Evolutionary conservation across 2,329 filamentous ascomycete genomes (phyloP), one percentile per base, ranked within the genome.

Genomic region (Fusarium bulbicola): DNA sequence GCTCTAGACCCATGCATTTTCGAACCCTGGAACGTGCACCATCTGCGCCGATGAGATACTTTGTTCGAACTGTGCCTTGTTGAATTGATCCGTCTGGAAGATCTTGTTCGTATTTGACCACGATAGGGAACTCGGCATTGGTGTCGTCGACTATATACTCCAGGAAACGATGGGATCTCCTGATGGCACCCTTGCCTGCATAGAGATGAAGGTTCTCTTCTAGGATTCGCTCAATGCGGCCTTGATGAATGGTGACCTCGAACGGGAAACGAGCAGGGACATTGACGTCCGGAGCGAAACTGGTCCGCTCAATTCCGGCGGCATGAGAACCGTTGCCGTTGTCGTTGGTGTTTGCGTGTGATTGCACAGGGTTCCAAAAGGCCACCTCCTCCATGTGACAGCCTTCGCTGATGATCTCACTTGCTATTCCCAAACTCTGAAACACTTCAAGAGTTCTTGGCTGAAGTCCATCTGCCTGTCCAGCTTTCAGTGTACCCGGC

Each of bases 331-430:
- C 24, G 4, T 47, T 13, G 24, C 24, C 47, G 10, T 36, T 45
- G 15, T 10, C 16, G 24, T 15, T 56, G 14, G 14, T 13, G 24
- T n/a, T 24, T 6, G 13, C 15, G 24, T 20, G 24, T 9, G 50
- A 21, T 12, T n/a, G 18, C 11, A 43, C 12, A 8, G 66, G 66
- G 32, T 68, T 68, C 66, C 66, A 68, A 11, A 68, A 68, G 1
- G 63, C 66, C 9, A 68, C 63, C 30, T 68, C 64, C 34, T 68
- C 66, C 66, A 68, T 68, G 18, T 68, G 66, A 6, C 66, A 68
- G 4, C 66, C 66, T 14, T 68, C 66, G 2, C 64, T 62, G 7
- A 68, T 43, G 5, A 68, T 62, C 26, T 68, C 66, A 4, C 57
- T 63, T 1, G 63, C 66, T n/a, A 68, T 68, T 5, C 66, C 63